Base-by-base conservation (phyloP, 1,284 basidiomycete genomes). In the Malassezia sympodialis region DNA sequence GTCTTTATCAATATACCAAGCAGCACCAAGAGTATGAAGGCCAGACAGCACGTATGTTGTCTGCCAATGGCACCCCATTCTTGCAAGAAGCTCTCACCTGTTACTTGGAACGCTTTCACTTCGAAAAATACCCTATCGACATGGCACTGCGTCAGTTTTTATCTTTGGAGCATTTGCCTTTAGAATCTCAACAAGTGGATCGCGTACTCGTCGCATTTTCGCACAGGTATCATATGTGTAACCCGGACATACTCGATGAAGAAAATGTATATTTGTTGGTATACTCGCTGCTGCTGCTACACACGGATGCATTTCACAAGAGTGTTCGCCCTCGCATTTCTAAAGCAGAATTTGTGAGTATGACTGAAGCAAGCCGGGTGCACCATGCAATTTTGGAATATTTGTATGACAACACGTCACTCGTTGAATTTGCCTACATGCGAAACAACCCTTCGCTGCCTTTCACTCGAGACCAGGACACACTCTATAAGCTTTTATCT, bases 151-250 rank as follows among this genome's bases (percentile, higher is more conserved):
- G 94, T 30, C 85, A 84, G 67, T 76, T 99, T 52, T 80, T 99
- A 32, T 90, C 96, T 86, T 83, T 90, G 65, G 82, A 94, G 44
- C 84, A 86, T 48, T 80, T 99, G 45, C 93, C 93, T 3, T 82
- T 84, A 59, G 93, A 98, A 78, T 96, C 93, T 0, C 94, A 98
- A 74, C 93, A 98, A 76, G 98, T 99, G 59, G 94, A 98, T 76
- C 82, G 93, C 49, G 88, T 96, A 48, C 89, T 99, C 72, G 90
- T 96, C 76, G 88, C 88, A 0, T 98, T 99, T 76, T 87, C 93
- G 7, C 80, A 79, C 49, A 82, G 87, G 53, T 99, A 96, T 76
- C 78, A 83, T 56, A 78, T 82, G 53, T 91, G 89, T 76, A 94
- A 98, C 74, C 83, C 85, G 49, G 82, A 80, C 48, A 76, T 96